These are phyloP conservation scores for Picochlorum sp. DNA, from an alignment of 139 green algal genomes.

Conservation along the genomic window DNA sequence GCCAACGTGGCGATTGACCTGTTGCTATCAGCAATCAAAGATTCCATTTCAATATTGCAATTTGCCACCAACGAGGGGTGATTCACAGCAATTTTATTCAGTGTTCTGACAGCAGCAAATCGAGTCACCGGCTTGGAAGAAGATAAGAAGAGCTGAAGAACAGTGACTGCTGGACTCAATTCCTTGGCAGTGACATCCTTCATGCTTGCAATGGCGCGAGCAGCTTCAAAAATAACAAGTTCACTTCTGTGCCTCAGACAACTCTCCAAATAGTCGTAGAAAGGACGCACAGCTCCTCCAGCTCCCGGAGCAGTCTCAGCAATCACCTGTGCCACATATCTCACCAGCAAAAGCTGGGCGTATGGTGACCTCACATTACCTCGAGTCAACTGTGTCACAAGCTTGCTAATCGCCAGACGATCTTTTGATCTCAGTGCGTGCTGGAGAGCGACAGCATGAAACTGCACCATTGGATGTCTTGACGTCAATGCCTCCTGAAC, in stretches of 20 bases:
- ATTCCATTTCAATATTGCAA: slow-evolving; percentile 99
- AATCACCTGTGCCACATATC: slow-evolving; percentile 84
- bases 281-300: slow-evolving; percentile 73
- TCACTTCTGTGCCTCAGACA: slow-evolving; percentile 91
- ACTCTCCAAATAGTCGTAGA: slow-evolving; percentile 94
- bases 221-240: slow-evolving; percentile 81
- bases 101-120: slow-evolving; percentile 83
- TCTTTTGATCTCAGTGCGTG: slow-evolving; percentile 86
- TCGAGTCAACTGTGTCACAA: slow-evolving; percentile 81
- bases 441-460: slow-evolving; percentile 90
- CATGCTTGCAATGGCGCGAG: slow-evolving; percentile 88
- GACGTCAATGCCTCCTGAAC: slow-evolving; percentile 86
- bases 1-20: slow-evolving; percentile 94
- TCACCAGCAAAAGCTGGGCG: slow-evolving; percentile 91
- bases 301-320: slow-evolving; percentile 26
- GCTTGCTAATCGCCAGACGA: slow-evolving; percentile 91
- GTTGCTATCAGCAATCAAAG: slow-evolving; percentile 88
- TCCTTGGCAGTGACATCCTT: slow-evolving; percentile 80
- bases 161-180: slow-evolving; percentile 90
- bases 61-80: slow-evolving; percentile 87
- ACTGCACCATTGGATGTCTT: slow-evolving; percentile 91
- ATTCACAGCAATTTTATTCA: slow-evolving; percentile 94
- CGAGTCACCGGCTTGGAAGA: slow-evolving; percentile 93
- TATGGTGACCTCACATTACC: slow-evolving; percentile 78
- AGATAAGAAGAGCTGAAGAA: slow-evolving; percentile 97